phyloP scores from a whole-genome alignment of 208 protist genomes.

The Naegleria fowleri region DNA sequence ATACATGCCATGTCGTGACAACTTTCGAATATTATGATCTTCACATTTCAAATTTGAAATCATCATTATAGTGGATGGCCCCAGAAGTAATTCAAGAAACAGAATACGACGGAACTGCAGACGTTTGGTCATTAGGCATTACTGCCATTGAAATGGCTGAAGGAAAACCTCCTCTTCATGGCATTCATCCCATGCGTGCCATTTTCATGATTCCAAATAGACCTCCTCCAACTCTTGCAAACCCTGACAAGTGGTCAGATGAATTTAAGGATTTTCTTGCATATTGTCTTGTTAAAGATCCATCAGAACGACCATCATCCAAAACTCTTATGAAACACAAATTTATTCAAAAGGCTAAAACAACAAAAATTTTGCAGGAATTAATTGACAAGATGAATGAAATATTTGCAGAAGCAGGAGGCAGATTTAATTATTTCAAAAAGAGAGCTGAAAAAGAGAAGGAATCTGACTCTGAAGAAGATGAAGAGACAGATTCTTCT shows the following conservation, averaged over 20 bases:
- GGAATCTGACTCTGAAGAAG: background rate
- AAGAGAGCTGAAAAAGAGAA: background rate
- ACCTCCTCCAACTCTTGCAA: constrained; percentile 35
- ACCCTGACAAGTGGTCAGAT: constrained; percentile 47
- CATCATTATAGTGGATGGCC: constrained; percentile 80
- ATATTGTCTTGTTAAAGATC: constrained; percentile 55
- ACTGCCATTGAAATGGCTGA: constrained; percentile 92
- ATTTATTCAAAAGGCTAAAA: constrained; percentile 35
- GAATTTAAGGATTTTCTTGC: constrained; percentile 66
- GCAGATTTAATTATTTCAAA: constrained; percentile 12
- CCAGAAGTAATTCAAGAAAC: constrained; percentile 67
- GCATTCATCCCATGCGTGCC: constrained; percentile 70
- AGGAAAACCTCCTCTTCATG: constrained; percentile 73
- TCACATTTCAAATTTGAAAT: background rate
- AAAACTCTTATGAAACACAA: constrained; percentile 56
- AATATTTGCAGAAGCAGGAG: background rate
- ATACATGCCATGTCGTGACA: background rate
- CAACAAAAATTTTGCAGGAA: background rate
- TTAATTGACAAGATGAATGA: constrained; percentile 23
- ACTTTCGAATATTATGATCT: background rate
- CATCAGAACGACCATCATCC: constrained; percentile 50
- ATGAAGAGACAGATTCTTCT: background rate
- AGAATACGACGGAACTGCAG: constrained; percentile 79
- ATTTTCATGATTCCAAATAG: constrained; percentile 52
- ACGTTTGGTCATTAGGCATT: constrained; percentile 91